Evolutionary conservation across 2,329 filamentous ascomycete genomes (phyloP), one percentile per base, ranked within the genome.

Genomic region (Exserohilum turcica): DNA sequence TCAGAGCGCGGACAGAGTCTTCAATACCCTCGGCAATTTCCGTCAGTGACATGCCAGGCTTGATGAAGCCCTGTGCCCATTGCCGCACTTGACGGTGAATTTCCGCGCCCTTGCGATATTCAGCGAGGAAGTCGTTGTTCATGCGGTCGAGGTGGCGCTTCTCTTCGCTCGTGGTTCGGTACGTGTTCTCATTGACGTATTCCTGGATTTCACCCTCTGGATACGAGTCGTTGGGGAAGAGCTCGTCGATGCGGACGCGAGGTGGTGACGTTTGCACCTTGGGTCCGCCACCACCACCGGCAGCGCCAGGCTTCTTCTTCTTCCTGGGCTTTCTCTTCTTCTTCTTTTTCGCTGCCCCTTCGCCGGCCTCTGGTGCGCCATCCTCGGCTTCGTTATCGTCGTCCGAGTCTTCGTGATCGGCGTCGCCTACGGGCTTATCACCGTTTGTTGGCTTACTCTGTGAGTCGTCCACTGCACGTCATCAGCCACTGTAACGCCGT

Each of bases 21-120:
- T 95, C 91, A 65, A 96, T 95, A n/a, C 87, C 88, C 71, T 93
- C 87, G 7, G 90, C 90, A 62, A 95, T 93, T 73, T 92, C 87
- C 2, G 87, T 91, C 70, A 96, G 77, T 6, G 83, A 84, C 81
- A 91, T 87, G 42, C 91, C 91, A 0, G 91, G 91, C 79, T 89
- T 89, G 70, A 94, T 90, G 68, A 82, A 87, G 72, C 87, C 87
- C 76, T 91, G 87, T 3, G 89, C 90, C 83, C 89, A 92, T 74
- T 91, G 87, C 44, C 91, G 87, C 52, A 94, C 91, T 72, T 95
- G 89, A 51, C 91, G 86, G 74, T 96, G 91, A n/a, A 91, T 85
- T 76, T 95, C 91, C n/a, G 91, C 90, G 40, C 86, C 91, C 66
- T 92, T 84, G 57, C 91, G 87, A 74, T 92, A 95, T 68, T 95